Evolutionary conservation across 176 grass and related monocot species (phyloP).

Genomic region (Zoysia japonica): DNA sequence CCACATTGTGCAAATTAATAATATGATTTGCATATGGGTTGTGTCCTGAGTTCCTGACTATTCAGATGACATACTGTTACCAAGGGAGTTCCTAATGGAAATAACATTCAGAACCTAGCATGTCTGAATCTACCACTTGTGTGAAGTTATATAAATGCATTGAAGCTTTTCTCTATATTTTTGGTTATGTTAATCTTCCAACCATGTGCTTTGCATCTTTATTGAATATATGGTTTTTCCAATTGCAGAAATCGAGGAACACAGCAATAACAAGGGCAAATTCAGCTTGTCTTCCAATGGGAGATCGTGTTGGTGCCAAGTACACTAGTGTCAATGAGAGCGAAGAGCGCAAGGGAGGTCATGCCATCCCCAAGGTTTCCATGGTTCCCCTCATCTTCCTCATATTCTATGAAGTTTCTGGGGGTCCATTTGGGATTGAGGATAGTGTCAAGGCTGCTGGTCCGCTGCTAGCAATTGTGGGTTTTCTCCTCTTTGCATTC

Average conservation of each 20-base stretch:
- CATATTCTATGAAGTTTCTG: constrained; percentile 96
- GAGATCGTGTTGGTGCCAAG: constrained; percentile 35
- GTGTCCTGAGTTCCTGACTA: neutral
- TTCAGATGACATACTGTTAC: neutral
- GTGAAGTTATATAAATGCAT: neutral
- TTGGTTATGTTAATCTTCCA: neutral
- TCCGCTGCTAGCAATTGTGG: constrained; percentile 76
- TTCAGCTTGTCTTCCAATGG: constrained; percentile 44
- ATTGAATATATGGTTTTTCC: constrained; percentile 16
- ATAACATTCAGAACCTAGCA: constrained; percentile 8
- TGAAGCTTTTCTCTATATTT: neutral
- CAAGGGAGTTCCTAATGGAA: neutral
- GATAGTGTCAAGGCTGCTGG: constrained; percentile 79
- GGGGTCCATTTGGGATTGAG: constrained; percentile 90
- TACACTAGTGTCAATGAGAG: constrained; percentile 14
- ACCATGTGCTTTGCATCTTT: neutral
- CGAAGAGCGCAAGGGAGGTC: constrained; percentile 35
- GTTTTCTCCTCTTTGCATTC: constrained; percentile 74
- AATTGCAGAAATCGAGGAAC: constrained; percentile 53
- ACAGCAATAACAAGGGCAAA: constrained; percentile 39
- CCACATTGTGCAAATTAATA: neutral
- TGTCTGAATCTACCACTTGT: neutral
- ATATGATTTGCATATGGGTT: neutral
- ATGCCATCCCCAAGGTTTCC: constrained; percentile 65
- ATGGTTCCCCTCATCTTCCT: constrained; percentile 77